Evolutionary conservation across 1,284 basidiomycete species (phyloP).

Genomic region (Coniferiporia weirii): DNA sequence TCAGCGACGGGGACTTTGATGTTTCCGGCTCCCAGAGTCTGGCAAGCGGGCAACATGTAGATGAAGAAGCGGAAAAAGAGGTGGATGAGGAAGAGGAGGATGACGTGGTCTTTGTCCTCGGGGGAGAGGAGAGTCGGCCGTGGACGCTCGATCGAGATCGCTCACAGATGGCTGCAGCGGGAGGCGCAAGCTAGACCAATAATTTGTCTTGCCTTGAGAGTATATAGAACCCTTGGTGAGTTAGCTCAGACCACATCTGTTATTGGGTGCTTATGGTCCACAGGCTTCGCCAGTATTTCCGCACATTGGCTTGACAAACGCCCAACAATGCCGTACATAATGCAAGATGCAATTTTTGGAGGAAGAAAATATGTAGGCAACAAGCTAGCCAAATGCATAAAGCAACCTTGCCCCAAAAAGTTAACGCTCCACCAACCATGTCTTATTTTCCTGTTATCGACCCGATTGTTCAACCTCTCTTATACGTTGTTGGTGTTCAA

Average conservation of each 20-base stretch:
- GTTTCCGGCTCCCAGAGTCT: neutral
- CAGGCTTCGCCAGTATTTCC: neutral
- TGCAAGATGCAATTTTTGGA: neutral
- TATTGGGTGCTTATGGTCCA: neutral
- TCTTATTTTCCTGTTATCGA: neutral
- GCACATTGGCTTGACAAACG: neutral
- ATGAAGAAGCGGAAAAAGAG: conserved; percentile 24
- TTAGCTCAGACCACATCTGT: neutral
- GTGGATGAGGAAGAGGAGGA: conserved; percentile 51
- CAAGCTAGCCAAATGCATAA: neutral
- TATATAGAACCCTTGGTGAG: neutral
- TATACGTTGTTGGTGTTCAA: neutral
- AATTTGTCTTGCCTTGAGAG: neutral
- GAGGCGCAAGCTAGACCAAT: neutral
- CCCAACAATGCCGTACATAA: neutral
- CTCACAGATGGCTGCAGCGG: neutral
- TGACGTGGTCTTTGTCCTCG: conserved; percentile 49
- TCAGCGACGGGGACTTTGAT: conserved; percentile 26
- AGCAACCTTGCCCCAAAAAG: neutral
- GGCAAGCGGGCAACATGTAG: conserved; percentile 19
- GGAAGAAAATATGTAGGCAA: neutral
- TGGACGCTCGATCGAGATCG: conserved; percentile 25
- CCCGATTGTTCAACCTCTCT: neutral
- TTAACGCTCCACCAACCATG: neutral
- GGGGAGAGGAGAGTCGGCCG: conserved; percentile 27